Percentiles rank a stretch among this genome's conserved stretches.
phyloP scores from a whole-genome alignment of 2,329 filamentous ascomycete species.

The Fusarium sp. region DNA sequence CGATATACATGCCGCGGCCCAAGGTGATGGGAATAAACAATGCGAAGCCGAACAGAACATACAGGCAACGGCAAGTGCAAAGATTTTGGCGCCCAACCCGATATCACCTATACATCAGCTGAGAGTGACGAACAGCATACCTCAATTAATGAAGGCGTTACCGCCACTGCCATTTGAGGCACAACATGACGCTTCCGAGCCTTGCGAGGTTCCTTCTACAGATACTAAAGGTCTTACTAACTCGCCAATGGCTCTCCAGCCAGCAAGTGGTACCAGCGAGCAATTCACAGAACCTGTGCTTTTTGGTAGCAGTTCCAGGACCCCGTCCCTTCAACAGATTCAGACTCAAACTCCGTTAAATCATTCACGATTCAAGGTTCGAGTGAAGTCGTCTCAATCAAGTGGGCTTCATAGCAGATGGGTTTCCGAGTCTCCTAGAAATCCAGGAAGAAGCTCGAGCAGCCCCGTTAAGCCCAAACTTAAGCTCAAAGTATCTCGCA shows the following conservation, averaged over 20 bases:
- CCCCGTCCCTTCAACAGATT: neutral
- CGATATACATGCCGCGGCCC: slow-evolving; percentile 38
- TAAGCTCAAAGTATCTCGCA: slow-evolving; percentile 50
- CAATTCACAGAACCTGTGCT: neutral
- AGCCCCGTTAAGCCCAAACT: slow-evolving; percentile 38
- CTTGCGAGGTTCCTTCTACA: neutral
- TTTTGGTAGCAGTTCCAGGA: neutral
- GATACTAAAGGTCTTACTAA: slow-evolving; percentile 17
- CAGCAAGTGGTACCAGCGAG: neutral
- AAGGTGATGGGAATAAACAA: slow-evolving; percentile 2
- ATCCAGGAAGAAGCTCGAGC: slow-evolving; percentile 16
- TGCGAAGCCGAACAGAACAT: neutral
- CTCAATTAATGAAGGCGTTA: slow-evolving; percentile 64
- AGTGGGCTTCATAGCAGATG: slow-evolving; percentile 11
- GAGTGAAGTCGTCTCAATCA: slow-evolving; percentile 40
- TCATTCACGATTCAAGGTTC: slow-evolving; percentile 47
- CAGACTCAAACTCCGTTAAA: slow-evolving; percentile 16
- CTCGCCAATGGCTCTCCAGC: slow-evolving; percentile 15
- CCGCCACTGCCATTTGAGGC: slow-evolving; percentile 57
- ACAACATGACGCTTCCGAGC: neutral
- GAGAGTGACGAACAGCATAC: slow-evolving; percentile 61
- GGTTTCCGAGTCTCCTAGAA: neutral
- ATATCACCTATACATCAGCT: slow-evolving; percentile 60
- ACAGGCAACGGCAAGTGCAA: slow-evolving; percentile 33
- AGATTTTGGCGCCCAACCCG: slow-evolving; percentile 60